A percentile compares a stretch with the other conserved stretches of the same genome.
Conservation (phyloP, 148 eudicot genomes). For the Fallopia convolvulus region DNA sequence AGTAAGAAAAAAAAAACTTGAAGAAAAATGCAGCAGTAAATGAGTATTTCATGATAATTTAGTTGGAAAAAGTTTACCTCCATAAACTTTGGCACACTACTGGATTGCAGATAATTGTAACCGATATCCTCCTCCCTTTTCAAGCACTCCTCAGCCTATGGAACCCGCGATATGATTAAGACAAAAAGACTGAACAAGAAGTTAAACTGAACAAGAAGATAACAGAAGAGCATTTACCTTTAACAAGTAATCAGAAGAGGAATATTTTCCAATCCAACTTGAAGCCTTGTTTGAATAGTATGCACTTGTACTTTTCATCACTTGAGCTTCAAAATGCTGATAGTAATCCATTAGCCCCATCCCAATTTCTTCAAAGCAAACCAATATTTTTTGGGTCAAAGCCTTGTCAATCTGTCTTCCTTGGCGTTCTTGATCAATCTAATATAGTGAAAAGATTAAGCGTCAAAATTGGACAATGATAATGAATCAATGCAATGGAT, state of each 20-base stretch:
- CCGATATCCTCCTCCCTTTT: conserved; percentile 38
- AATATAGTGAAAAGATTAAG: too few species aligned
- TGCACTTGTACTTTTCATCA: conserved; percentile 11
- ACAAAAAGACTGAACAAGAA: too few species aligned
- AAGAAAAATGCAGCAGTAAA: too few species aligned
- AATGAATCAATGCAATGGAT: too few species aligned
- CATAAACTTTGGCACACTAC: too few species aligned
- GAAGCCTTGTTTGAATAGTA: conserved; percentile 29
- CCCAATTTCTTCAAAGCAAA: conserved; percentile 14
- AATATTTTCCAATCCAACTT: conserved; percentile 25
- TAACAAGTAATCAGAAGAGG: conserved; percentile 23
- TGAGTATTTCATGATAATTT: too few species aligned
- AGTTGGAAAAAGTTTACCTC: too few species aligned
- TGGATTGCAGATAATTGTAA: too few species aligned
- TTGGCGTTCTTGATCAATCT: conserved; percentile 31
- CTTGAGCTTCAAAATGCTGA: conserved; percentile 19
- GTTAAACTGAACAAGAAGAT: too few species aligned
- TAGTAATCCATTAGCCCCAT: conserved; percentile 14
- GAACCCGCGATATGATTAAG: too few species aligned
- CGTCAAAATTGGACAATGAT: too few species aligned
- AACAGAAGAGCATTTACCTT: conserved; percentile 26
- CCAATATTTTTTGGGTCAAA: conserved; percentile 21
- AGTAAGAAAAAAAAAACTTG: too few species aligned
- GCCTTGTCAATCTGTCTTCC: conserved; percentile 20
- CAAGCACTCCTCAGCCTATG: conserved; percentile 58